Percentiles rank a stretch among this genome's conserved stretches.
phyloP scores from a whole-genome alignment of 768 basidiomycete genomes.

The Leccinum uliginosum region DNA sequence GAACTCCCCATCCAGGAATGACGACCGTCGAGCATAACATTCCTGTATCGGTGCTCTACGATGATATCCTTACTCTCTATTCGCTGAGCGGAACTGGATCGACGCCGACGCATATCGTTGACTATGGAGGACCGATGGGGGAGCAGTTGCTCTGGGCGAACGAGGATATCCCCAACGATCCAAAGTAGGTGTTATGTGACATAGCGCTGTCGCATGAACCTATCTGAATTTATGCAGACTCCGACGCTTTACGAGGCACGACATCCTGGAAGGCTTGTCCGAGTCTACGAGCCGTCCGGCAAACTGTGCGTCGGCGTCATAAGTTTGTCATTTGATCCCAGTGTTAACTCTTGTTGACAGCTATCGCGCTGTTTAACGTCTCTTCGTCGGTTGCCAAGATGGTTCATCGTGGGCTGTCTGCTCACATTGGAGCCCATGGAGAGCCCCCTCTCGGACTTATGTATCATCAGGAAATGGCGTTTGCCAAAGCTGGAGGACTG shows the following conservation, averaged over 20 bases:
- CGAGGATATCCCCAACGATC: slow-evolving; percentile 60
- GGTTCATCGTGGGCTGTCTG: slow-evolving; percentile 56
- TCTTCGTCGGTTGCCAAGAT: slow-evolving; percentile 65
- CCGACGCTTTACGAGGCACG: slow-evolving; percentile 60
- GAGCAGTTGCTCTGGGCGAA: slow-evolving; percentile 68
- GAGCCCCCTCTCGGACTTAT: slow-evolving; percentile 69
- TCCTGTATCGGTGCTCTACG: slow-evolving; percentile 60
- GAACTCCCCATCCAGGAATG: slow-evolving; percentile 47
- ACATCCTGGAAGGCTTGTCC: slow-evolving; percentile 52
- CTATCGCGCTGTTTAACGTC: slow-evolving; percentile 64
- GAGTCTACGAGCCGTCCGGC: slow-evolving; percentile 59
- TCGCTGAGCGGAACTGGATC: slow-evolving; percentile 65
- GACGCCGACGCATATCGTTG: slow-evolving; percentile 73
- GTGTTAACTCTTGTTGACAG: slow-evolving; percentile 29
- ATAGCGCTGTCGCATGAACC: not conserved
- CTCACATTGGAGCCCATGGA: slow-evolving; percentile 73
- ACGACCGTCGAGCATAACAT: slow-evolving; percentile 71
- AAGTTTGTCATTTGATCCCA: not conserved
- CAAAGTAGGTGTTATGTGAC: slow-evolving; percentile 44
- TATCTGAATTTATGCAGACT: slow-evolving; percentile 39
- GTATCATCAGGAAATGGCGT: slow-evolving; percentile 73
- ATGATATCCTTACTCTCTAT: slow-evolving; percentile 61
- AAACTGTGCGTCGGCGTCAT: slow-evolving; percentile 43
- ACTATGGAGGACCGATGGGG: slow-evolving; percentile 70
- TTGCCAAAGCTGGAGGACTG: slow-evolving; percentile 58